Evolutionary conservation across 75 land plant species (phyloP).

Genomic region (Chamaecyparis obtusa): DNA sequence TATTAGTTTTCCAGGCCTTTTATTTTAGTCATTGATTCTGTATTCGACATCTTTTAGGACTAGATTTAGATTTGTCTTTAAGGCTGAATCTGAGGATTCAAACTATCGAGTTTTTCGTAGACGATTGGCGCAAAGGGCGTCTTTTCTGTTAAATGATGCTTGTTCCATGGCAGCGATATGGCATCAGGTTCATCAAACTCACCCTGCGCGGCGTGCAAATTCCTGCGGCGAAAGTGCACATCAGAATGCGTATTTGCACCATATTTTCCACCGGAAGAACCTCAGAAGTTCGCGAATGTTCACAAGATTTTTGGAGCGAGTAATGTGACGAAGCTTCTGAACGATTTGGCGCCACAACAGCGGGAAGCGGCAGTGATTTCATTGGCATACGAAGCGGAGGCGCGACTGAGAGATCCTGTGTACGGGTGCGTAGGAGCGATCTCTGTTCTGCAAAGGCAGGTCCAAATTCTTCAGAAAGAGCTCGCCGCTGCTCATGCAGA

Average conservation of each 20-base stretch:
- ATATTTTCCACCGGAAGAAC: conserved; percentile 81
- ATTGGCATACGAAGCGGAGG: conserved; percentile 65
- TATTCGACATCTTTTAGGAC: not conserved
- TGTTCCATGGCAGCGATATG: conserved; percentile 14
- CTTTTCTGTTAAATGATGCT: not conserved
- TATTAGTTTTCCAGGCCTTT: too few relatives aligned
- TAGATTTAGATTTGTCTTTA: not conserved
- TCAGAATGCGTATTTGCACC: conserved; percentile 79
- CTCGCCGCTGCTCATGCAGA: conserved; percentile 56
- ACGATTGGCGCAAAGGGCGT: not conserved
- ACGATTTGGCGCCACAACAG: conserved; percentile 52
- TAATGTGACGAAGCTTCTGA: conserved; percentile 63
- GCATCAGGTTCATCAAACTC: conserved; percentile 45
- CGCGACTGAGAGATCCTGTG: conserved; percentile 59
- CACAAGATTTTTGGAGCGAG: conserved; percentile 68
- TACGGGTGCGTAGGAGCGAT: conserved; percentile 70
- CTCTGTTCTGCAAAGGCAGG: conserved; percentile 45
- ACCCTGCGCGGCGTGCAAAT: conserved; percentile 87
- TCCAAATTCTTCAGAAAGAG: conserved; percentile 59
- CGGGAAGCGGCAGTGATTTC: conserved; percentile 60
- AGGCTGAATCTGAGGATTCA: not conserved
- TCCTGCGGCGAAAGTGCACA: conserved; percentile 67
- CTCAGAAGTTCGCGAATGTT: conserved; percentile 54
- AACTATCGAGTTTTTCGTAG: not conserved
- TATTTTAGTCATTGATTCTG: not conserved